Conservation (phyloP, 2,329 filamentous ascomycete species). For the Sporothrix euskadiensis region DNA sequence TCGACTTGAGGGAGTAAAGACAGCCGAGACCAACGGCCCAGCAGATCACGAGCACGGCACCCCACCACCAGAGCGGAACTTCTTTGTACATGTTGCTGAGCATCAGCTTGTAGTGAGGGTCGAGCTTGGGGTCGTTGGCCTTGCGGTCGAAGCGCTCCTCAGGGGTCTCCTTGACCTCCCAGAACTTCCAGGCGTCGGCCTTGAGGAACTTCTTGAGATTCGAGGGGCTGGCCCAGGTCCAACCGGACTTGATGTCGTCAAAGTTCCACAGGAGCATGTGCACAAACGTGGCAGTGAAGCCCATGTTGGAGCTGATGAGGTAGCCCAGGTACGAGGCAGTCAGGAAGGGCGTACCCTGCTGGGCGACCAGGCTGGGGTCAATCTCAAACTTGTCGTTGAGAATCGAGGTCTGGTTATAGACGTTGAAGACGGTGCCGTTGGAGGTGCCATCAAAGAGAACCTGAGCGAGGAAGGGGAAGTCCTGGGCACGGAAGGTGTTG, state of each 20-base stretch:
- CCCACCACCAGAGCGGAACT: conserved; percentile 32
- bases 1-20: conserved; percentile 42
- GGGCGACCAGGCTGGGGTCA: conserved; percentile 39
- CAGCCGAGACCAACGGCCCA: conserved; percentile 43
- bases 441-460: conserved; percentile 43
- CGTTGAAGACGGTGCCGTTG: conserved; percentile 40
- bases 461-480: conserved; percentile 48
- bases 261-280: conserved; percentile 38
- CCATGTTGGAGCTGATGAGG: conserved; percentile 49
- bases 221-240: conserved; percentile 24
- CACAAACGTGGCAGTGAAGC: conserved; percentile 48
- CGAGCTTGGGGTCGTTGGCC: conserved; percentile 33
- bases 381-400: conserved; percentile 45
- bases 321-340: conserved; percentile 44
- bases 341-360: conserved; percentile 46
- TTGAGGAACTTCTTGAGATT: conserved; percentile 28
- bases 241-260: conserved; percentile 32
- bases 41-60: conserved; percentile 39
- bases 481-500: conserved; percentile 45
- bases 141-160: conserved; percentile 30
- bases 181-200: conserved; percentile 27
- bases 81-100: conserved; percentile 31
- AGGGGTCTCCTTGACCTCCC: conserved; percentile 27
- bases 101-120: conserved; percentile 39
- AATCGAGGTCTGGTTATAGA: conserved; percentile 48